phyloP scores from a whole-genome alignment of 2,329 filamentous ascomycete genomes.

The Rhytidhysteron rufulum region DNA sequence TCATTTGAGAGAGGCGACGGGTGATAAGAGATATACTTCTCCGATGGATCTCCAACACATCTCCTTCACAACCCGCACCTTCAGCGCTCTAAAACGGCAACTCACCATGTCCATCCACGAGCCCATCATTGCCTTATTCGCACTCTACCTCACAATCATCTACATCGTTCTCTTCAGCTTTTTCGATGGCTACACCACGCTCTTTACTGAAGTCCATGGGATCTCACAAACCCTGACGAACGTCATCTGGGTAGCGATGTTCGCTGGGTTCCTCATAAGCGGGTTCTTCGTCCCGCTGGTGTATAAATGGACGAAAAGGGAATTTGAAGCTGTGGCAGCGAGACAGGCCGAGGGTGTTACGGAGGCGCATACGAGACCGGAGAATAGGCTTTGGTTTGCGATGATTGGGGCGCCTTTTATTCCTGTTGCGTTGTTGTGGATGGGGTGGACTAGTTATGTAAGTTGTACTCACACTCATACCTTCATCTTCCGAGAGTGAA shows the following conservation, averaged over 20 bases:
- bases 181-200: slow-evolving; percentile 49
- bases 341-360: slow-evolving; percentile 37
- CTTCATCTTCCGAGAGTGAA: too few relatives aligned
- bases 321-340: slow-evolving; percentile 41
- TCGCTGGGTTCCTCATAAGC: slow-evolving; percentile 38
- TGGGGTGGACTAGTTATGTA: slow-evolving; percentile 51
- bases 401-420: slow-evolving; percentile 51
- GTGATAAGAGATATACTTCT: slow-evolving; percentile 45
- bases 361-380: slow-evolving; percentile 46
- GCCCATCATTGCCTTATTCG: slow-evolving; percentile 48
- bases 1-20: slow-evolving; percentile 22
- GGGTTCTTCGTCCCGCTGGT: slow-evolving; percentile 42
- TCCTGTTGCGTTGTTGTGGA: slow-evolving; percentile 55
- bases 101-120: slow-evolving; percentile 37
- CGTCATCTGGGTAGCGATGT: slow-evolving; percentile 47
- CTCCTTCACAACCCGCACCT: slow-evolving; percentile 33
- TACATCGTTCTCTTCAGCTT: slow-evolving; percentile 56
- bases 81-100: slow-evolving; percentile 39
- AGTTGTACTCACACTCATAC: slow-evolving; percentile 8
- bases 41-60: slow-evolving; percentile 43
- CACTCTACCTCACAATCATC: slow-evolving; percentile 49
- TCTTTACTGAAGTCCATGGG: slow-evolving; percentile 50
- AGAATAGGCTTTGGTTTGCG: slow-evolving; percentile 52
- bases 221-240: slow-evolving; percentile 45
- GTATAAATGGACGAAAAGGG: slow-evolving; percentile 41